Evolutionary conservation across 768 basidiomycete genomes (phyloP), one percentile per base, ranked within the genome.

Genomic region (Tricholoma bakamatsutake): DNA sequence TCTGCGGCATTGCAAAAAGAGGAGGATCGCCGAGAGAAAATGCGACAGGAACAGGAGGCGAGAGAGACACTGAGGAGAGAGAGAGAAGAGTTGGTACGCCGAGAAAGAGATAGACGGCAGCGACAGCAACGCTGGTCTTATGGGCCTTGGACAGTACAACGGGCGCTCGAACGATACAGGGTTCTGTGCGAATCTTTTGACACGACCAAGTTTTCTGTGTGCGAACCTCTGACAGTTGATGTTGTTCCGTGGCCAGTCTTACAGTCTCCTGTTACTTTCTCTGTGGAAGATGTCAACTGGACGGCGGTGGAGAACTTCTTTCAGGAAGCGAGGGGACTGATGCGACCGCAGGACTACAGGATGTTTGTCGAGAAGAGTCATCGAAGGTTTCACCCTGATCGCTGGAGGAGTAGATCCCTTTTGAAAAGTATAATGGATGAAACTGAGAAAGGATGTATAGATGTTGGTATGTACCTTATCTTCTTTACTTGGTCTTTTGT

Each of bases 181-280:
- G 64, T 67, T 31, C 74, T 87, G 6, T 73, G 79, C 57, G 83
- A 82, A 18, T 73, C 76, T 31, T 92, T 92, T 64, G 87, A 91
- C 66, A 63, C 70, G 13, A 70, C 79, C 10, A 82, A 79, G 59
- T 88, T 85, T 68, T 71, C 77, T 3, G 59, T 71, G 35, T 75
- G 76, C 18, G 68, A 76, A 12, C 80, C 83, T 3, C 66, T 90
- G n/a, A 67, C 75, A 3, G 82, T 84, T 56, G 79, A 83, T 46
- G 77, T 76, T 39, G 74, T 93, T 30, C 88, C 90, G 0, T 93
- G 90, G 90, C 90, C 90, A 2, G 82, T 85, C 12, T 66, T 92
- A 34, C 72, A 74, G 48, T 69, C 78, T 18, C 85, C 85, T 1
- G 65, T 70, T 17, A 63, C 67, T 21, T 79, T 84, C 56, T 75